Evolutionary conservation across 768 basidiomycete genomes (phyloP).

Genomic region (Suillus discolor): DNA sequence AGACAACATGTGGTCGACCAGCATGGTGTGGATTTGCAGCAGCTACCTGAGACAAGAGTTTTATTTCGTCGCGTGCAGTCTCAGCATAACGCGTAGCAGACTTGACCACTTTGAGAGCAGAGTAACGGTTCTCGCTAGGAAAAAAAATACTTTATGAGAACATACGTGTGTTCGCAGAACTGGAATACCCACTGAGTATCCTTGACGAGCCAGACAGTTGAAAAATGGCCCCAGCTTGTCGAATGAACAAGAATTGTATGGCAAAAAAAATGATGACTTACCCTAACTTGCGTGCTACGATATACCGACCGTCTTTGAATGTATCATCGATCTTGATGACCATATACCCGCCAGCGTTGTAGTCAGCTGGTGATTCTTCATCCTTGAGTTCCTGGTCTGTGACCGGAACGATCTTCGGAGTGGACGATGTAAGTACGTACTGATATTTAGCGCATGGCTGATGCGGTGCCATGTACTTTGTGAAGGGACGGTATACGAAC

Average conservation of each 20-base stretch:
- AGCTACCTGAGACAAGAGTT: slow-evolving; percentile 77
- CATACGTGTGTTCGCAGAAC: slow-evolving; percentile 9
- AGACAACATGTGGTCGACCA: slow-evolving; percentile 80
- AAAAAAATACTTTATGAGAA: slow-evolving; percentile 15
- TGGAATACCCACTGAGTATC: slow-evolving; percentile 63
- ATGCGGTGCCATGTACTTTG: slow-evolving; percentile 60
- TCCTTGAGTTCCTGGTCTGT: slow-evolving; percentile 68
- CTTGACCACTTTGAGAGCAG: slow-evolving; percentile 94
- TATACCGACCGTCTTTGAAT: slow-evolving; percentile 85
- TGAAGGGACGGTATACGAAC: slow-evolving; percentile 17
- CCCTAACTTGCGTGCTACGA: slow-evolving; percentile 90
- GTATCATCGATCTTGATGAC: slow-evolving; percentile 79
- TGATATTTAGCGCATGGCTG: slow-evolving; percentile 71
- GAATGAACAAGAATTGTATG: slow-evolving; percentile 10
- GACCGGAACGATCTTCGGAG: slow-evolving; percentile 72
- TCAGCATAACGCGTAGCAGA: slow-evolving; percentile 95
- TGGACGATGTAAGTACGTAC: slow-evolving; percentile 68
- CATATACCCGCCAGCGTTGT: slow-evolving; percentile 81
- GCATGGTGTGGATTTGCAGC: slow-evolving; percentile 73
- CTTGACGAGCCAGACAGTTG: slow-evolving; percentile 90
- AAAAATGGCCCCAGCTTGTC: slow-evolving; percentile 91
- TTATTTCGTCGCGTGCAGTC: slow-evolving; percentile 96
- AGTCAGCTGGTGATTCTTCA: slow-evolving; percentile 84
- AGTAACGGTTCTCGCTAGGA: slow-evolving; percentile 69
- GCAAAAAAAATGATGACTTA: slow-evolving; percentile 32